Evolutionary conservation across 306 rosid species (phyloP), one percentile per base, ranked within the genome.

Genomic region (Corylus heterophylla): DNA sequence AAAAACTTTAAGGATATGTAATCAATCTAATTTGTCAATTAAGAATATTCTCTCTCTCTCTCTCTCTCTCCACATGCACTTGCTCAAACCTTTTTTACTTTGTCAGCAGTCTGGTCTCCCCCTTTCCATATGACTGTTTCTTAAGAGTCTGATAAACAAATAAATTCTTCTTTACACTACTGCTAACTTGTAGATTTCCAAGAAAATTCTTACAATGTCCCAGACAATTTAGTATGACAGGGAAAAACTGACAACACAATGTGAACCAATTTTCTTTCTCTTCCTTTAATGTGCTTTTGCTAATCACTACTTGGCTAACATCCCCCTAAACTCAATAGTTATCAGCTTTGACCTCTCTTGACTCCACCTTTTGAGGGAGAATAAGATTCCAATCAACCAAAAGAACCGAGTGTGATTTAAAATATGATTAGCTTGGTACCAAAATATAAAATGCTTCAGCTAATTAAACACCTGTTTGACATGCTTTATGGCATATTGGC

Each of bases 1-100:
- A 49, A 64, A 81, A 56, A 12, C 78, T 45, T 20, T 17, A 25
- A 70, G 78, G 70, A 42, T 39, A 76, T 52, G 22, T 82, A 42
- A 45, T 78, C 71, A 71, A 77, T 76, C 74, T 78, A 58, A 37
- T 44, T 77, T 55, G 77, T 80, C 82, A 71, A 51, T 59, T 74
- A 64, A 66, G 50, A 67, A 61, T 54, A 79, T 62, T 66, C 3
- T 8, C 73, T 78, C 83, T 39, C 66, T 42, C 45, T 42, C 45
- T 79, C 71, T 74, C 62, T 72, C 79, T 84, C 50, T 55, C 37
- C 75, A 55, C 73, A 77, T 74, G 76, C 85, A 83, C 51, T 76
- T 69, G 50, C 83, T 70, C 71, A 77, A 78, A 69, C 61, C 74
- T 48, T 68, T 22, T 58, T 58, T 10, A 58, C 10, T 22, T 58